These are phyloP conservation scores for Rhizopogon sp. DNA, from an alignment of 768 basidiomycete species.

Conservation along the genomic window DNA sequence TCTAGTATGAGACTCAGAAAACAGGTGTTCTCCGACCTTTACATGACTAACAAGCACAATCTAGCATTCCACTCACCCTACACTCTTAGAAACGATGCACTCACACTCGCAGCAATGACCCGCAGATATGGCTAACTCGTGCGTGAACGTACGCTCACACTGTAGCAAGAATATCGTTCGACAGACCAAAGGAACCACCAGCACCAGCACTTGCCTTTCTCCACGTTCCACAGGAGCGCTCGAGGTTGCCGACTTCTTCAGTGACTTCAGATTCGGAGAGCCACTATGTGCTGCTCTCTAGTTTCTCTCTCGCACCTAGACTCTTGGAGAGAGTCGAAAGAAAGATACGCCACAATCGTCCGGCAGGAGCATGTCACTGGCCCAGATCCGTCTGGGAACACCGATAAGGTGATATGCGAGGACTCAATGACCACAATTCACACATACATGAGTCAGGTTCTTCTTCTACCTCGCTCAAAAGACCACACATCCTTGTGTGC, in stretches of 20 bases:
- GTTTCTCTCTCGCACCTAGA: too few relatives aligned
- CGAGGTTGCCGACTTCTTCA: too few relatives aligned
- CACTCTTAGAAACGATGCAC: background rate
- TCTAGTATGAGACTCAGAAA: background rate
- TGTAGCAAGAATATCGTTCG: background rate
- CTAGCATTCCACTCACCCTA: background rate
- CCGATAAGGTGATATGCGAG: background rate
- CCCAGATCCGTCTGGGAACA: background rate
- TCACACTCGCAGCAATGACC: background rate
- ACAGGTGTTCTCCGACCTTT: background rate
- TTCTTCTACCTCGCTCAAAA: background rate
- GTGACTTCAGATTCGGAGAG: too few relatives aligned
- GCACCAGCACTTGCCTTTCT: too few relatives aligned
- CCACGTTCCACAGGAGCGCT: background rate
- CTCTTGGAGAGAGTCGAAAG: too few relatives aligned
- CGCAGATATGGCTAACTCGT: background rate
- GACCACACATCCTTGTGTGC: background rate
- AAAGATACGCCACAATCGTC: too few relatives aligned
- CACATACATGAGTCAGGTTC: background rate
- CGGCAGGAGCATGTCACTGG: background rate
- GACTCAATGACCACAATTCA: background rate
- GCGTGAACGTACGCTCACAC: too few relatives aligned
- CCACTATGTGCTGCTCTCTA: too few relatives aligned
- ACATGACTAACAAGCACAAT: background rate
- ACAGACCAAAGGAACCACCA: background rate